Conservation (phyloP, 768 basidiomycete species). For the Kondoa malvinella region DNA sequence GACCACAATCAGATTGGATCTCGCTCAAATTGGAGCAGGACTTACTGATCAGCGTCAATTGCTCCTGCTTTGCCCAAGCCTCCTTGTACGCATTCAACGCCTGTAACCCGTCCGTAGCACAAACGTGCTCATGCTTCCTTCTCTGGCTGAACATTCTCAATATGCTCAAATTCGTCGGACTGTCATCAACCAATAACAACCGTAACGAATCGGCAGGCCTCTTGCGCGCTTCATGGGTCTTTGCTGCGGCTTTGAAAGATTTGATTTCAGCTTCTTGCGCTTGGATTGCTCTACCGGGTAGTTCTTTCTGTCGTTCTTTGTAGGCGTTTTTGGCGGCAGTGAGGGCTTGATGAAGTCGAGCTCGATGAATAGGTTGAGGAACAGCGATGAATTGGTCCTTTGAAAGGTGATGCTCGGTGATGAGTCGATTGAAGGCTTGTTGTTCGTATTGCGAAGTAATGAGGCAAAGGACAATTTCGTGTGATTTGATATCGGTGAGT, state of each 20-base stretch:
- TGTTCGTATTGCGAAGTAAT: not conserved
- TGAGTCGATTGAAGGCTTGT: not conserved
- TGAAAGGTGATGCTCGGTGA: not conserved
- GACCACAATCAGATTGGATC: too few relatives aligned
- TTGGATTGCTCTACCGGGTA: not conserved
- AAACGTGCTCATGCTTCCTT: not conserved
- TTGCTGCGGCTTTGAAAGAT: not conserved
- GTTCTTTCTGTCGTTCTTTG: not conserved
- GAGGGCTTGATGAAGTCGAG: not conserved
- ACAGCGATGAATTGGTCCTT: not conserved
- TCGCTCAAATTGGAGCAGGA: too few relatives aligned
- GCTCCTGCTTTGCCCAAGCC: not conserved
- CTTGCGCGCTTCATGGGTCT: not conserved
- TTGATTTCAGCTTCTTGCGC: not conserved
- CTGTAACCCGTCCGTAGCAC: not conserved
- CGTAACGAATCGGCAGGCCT: not conserved
- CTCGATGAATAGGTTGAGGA: not conserved
- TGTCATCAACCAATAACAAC: not conserved
- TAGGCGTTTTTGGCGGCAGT: not conserved
- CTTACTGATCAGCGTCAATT: not conserved
- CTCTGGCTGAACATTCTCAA: not conserved
- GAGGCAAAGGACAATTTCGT: not conserved
- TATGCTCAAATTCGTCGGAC: not conserved
- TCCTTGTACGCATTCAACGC: not conserved
- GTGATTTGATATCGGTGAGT: not conserved